Base-by-base conservation (phyloP, 1,284 basidiomycete genomes). In the Mycena citricolor region DNA sequence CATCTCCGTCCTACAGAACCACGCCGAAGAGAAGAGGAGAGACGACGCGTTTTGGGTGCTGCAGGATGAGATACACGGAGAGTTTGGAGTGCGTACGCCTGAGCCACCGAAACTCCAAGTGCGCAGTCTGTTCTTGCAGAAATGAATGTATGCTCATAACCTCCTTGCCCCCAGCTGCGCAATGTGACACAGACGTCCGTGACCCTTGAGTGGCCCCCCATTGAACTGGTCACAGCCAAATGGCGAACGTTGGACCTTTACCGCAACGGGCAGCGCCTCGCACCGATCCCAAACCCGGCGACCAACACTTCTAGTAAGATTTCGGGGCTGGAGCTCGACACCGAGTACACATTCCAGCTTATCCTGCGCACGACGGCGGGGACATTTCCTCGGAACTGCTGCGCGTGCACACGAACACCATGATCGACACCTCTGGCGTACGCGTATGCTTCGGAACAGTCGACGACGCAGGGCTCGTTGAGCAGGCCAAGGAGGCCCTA, bases 141-240 rank as follows among this genome's bases (percentile, higher is more conserved):
- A 24, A 31, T 16, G 3, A 5, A 7, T 25, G 12, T n/a, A 16
- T 8, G n/a, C 12, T 4, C 12, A 47, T 14, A 11, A 11, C 11
- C 39, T 2, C 37, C 11, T 41, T 42, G 4, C 5, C 16, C 7
- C 7, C 42, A 90, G 80, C 75, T 97, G n/a, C 80, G 92, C 31
- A 93, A 95, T 57, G 82, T 91, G 32, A 97, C 94, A 1, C 94
- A 97, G 73, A 97, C 94, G 1, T 94, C 88, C 6, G 90, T 94
- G 2, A 91, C 90, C 0, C 76, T 97, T 10, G 91, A 95, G 70
- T 97, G 94, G 94, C 86, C 89, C 3, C 62, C 77, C 14, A 68
- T 97, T n/a, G 69, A 90, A 48, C 77, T 97, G 12, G 94, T 92
- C 0, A 89, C 83, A 1, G 81, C 92, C 5, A 86, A 86, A 57